Conservation (phyloP, 208 protist genomes). For the Acanthamoeba castellanii region DNA sequence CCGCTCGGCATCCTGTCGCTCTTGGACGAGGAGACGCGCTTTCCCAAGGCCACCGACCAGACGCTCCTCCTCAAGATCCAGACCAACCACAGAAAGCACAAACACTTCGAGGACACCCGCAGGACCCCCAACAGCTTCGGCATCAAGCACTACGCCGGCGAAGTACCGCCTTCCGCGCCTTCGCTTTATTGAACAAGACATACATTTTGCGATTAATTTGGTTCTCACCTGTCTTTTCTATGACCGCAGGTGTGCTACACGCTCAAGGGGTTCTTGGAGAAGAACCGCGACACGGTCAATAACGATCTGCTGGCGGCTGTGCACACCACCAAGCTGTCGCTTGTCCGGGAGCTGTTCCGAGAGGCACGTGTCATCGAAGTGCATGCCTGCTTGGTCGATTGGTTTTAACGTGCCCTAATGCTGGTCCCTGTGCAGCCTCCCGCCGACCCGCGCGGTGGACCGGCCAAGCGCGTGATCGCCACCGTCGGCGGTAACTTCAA, state of each 20-base stretch:
- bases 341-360: constrained; percentile 13
- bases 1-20: constrained; percentile 94
- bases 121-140: constrained; percentile 5
- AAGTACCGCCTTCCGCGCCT: constrained; percentile 83
- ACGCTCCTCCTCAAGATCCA: constrained; percentile 94
- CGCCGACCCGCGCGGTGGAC: not conserved
- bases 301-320: constrained; percentile 59
- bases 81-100: constrained; percentile 67
- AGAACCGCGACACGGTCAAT: constrained; percentile 92
- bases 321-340: not conserved
- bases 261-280: constrained; percentile 93
- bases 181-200: too few species aligned
- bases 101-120: constrained; percentile 75
- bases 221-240: not conserved
- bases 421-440: not conserved
- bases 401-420: not conserved
- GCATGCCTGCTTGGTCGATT: too few species aligned
- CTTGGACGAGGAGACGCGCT: constrained; percentile 88
- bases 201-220: not conserved
- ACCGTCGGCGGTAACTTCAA: constrained; percentile 62
- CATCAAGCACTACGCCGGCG: constrained; percentile 95
- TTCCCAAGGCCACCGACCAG: constrained; percentile 93
- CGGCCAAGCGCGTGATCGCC: constrained; percentile 5
- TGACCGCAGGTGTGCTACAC: constrained; percentile 86
- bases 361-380: not conserved